phyloP scores from a whole-genome alignment of 768 basidiomycete genomes.

The Pulveroboletus sp. region DNA sequence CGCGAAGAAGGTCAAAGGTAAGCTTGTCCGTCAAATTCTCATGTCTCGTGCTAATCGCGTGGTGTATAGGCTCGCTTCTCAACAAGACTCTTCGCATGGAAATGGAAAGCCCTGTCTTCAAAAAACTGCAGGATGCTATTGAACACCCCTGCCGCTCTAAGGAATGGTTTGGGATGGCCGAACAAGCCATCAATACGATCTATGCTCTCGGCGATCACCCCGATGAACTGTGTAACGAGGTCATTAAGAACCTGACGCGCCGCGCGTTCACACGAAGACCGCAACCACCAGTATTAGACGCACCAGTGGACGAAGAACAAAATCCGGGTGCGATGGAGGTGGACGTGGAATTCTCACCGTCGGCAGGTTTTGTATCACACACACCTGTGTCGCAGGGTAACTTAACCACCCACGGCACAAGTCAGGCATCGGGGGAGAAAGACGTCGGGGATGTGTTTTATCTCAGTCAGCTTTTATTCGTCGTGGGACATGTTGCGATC shows the following conservation, averaged over 20 bases:
- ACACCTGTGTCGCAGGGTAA: slow-evolving; percentile 19
- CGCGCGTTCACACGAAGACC: slow-evolving; percentile 54
- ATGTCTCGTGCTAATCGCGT: not conserved
- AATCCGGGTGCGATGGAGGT: slow-evolving; percentile 53
- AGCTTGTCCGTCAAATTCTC: not conserved
- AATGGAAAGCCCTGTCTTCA: slow-evolving; percentile 85
- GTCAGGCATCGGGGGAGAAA: slow-evolving; percentile 27
- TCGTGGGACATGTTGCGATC: slow-evolving; percentile 94
- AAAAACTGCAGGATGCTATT: slow-evolving; percentile 74
- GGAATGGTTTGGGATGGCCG: slow-evolving; percentile 96
- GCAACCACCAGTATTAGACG: slow-evolving; percentile 2
- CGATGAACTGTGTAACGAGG: slow-evolving; percentile 70
- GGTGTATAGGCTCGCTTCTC: slow-evolving; percentile 66
- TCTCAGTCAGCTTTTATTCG: slow-evolving; percentile 89
- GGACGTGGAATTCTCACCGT: slow-evolving; percentile 30
- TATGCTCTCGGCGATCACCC: slow-evolving; percentile 94
- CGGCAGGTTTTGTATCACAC: slow-evolving; percentile 17
- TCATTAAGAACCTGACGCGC: slow-evolving; percentile 78
- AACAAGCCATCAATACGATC: slow-evolving; percentile 94
- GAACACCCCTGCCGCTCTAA: slow-evolving; percentile 75
- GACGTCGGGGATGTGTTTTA: slow-evolving; percentile 81
- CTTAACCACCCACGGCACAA: slow-evolving; percentile 5
- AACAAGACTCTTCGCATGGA: slow-evolving; percentile 83
- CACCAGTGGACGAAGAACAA: slow-evolving; percentile 20
- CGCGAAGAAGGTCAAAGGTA: slow-evolving; percentile 95